These are phyloP conservation scores for Linaria vulgaris DNA, from an alignment of 257 asterid species.

Conservation along the genomic window DNA sequence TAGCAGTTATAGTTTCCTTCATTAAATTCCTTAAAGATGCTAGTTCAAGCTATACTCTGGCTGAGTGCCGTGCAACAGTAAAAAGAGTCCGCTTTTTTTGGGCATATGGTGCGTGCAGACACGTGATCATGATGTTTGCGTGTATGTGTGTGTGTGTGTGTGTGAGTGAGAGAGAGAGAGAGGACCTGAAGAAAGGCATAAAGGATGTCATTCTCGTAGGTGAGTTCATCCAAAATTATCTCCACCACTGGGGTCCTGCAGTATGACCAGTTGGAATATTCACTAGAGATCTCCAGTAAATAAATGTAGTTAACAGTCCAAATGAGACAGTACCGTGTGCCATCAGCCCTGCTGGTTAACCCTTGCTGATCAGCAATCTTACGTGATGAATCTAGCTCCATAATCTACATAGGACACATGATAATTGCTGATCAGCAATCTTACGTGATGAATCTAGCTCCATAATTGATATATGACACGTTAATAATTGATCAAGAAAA, in stretches of 20 bases:
- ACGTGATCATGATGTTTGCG: neutral
- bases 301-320: constrained; percentile 7
- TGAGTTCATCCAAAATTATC: constrained; percentile 77
- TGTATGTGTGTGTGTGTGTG: neutral
- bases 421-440: constrained; percentile 42
- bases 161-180: constrained; percentile 23
- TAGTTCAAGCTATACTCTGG: constrained; percentile 12
- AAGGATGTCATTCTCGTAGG: constrained; percentile 50
- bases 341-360: constrained; percentile 76
- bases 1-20: neutral
- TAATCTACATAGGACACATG: constrained; percentile 49
- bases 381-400: constrained; percentile 79
- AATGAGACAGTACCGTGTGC: constrained; percentile 53
- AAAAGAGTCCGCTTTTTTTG: neutral
- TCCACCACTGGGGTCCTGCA: constrained; percentile 80
- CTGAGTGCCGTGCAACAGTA: too few relatives aligned
- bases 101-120: neutral
- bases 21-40: neutral
- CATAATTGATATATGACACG: constrained; percentile 52
- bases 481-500: constrained; percentile 22
- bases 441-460: constrained; percentile 72
- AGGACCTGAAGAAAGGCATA: constrained; percentile 75
- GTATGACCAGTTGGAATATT: constrained; percentile 26
- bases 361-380: constrained; percentile 65
- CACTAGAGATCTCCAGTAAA: constrained; percentile 4